phyloP scores from a whole-genome alignment of 805 yeast species.

The Saccharomycopsis sp. region DNA sequence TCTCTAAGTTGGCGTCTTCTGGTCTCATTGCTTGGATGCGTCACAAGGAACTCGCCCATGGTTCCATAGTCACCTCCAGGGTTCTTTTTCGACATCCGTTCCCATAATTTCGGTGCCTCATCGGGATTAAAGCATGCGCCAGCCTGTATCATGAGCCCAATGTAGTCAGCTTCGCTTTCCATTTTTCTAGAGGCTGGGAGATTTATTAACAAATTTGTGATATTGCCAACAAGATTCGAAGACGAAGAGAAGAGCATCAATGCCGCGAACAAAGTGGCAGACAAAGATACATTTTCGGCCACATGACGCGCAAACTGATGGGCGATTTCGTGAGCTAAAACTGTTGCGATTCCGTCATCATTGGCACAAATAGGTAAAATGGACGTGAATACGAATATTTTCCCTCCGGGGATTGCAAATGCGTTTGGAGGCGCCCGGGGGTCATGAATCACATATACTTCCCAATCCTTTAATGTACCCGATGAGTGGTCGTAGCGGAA shows the following conservation, averaged over 20 bases:
- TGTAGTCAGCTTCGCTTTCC: slow-evolving; percentile 96
- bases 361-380: slow-evolving; percentile 71
- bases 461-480: slow-evolving; percentile 51
- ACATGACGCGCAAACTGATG: slow-evolving; percentile 93
- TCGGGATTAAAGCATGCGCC: slow-evolving; percentile 78
- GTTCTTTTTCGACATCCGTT: slow-evolving; percentile 53
- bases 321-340: slow-evolving; percentile 85
- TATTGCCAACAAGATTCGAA: slow-evolving; percentile 8
- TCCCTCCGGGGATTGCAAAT: slow-evolving; percentile 92
- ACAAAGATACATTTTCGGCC: slow-evolving; percentile 63
- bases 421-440: slow-evolving; percentile 86
- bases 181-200: slow-evolving; percentile 86
- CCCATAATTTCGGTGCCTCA: slow-evolving; percentile 75
- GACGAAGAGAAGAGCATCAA: neutral
- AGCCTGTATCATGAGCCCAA: slow-evolving; percentile 89
- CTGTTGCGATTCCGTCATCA: slow-evolving; percentile 94
- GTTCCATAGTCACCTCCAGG: slow-evolving; percentile 24
- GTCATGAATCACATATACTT: slow-evolving; percentile 69
- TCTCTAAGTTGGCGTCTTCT: slow-evolving; percentile 60
- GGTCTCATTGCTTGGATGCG: slow-evolving; percentile 82
- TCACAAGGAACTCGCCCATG: slow-evolving; percentile 57
- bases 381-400: slow-evolving; percentile 80
- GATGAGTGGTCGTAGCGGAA: slow-evolving; percentile 28
- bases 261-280: neutral
- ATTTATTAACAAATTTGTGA: slow-evolving; percentile 50